Evolutionary conservation across 345 rosid genomes (phyloP), one percentile per base, ranked within the genome.

Genomic region (Eucalyptus pauciflora): DNA sequence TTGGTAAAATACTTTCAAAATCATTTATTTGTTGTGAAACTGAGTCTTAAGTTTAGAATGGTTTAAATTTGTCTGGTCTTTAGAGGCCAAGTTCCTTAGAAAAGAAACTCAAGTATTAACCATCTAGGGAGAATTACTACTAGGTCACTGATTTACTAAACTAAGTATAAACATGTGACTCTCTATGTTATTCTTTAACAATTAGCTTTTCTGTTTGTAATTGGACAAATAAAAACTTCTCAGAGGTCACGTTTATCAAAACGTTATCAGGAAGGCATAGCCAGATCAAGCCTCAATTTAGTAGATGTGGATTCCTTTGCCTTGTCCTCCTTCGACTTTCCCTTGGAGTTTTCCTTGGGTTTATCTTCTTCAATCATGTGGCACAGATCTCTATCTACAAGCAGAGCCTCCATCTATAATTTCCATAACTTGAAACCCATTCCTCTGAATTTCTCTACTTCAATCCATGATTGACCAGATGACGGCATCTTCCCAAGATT

Each of bases 1-100:
- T 60, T 2, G 41, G 41, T 33, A 27, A 60, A 60, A 27, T 60
- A 60, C 1, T 60, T 60, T 25, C 14, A 11, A 12, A 25, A 60
- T 60, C n/a, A 27, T 27, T 27, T 27, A 25, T 25, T 27, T 60
- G 11, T 25, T 0, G 1, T 6, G n/a, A 60, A 54, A 20, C 0
- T 11, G 2, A 58, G 1, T 27, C 67, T 13, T 64, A 13, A 64
- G 33, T 16, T 31, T 13, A 64, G 18, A 64, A 64, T 29, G 10
- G 71, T 29, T 13, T 16, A 7, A 64, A 64, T n/a, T 64, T n/a
- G 71, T 64, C 0, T 10, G 3, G 7, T 60, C 15, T 6, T 60
- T 60, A n/a, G 7, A 64, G 15, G 37, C 17, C 37, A 29, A 64
- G 71, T n/a, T 64, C 37, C 71, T 29, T 4, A 64, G n/a, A 62